A percentile compares a stretch with the other conserved stretches of the same genome.
Evolutionary conservation across 192 early-diverging fungal species (phyloP).

Genomic region (Coemansia erecta): DNA sequence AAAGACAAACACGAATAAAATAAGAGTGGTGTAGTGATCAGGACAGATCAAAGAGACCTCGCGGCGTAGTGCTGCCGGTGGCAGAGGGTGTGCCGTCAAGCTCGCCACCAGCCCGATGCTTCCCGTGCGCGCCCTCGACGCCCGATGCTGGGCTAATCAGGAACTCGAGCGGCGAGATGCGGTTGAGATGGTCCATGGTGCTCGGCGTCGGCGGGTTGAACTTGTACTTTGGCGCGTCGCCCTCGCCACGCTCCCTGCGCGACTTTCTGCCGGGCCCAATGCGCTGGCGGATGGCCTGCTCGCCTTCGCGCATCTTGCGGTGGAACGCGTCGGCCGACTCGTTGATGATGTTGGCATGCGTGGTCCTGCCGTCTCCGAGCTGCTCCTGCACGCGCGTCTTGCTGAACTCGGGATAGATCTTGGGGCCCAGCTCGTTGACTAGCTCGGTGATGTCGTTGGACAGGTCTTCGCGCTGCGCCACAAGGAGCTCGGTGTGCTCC

Average conservation of each 20-base stretch:
- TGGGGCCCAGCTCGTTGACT: constrained; percentile 83
- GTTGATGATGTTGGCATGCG: constrained; percentile 28
- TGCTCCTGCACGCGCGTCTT: constrained; percentile 29
- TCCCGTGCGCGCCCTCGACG: neutral
- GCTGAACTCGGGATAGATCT: constrained; percentile 75
- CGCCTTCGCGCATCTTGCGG: constrained; percentile 34
- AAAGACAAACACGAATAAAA: neutral
- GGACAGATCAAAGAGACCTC: constrained; percentile 2
- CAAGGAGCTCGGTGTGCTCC: constrained; percentile 63
- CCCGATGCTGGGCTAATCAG: constrained; percentile 7
- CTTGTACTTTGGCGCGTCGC: constrained; percentile 27
- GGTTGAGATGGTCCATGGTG: constrained; percentile 50
- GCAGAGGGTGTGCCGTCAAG: neutral
- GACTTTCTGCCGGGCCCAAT: constrained; percentile 7
- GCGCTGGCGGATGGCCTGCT: constrained; percentile 40
- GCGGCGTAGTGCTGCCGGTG: neutral
- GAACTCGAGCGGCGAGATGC: constrained; percentile 55
- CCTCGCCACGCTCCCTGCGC: neutral
- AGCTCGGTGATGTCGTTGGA: constrained; percentile 72
- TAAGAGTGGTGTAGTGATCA: neutral
- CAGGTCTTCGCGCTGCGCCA: constrained; percentile 67
- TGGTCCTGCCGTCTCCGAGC: constrained; percentile 17
- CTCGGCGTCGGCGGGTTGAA: constrained; percentile 53
- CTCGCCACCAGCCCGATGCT: neutral
- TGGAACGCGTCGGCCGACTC: constrained; percentile 33